phyloP scores from a whole-genome alignment of 805 yeast species.

The Jamesozyma hellenica region DNA sequence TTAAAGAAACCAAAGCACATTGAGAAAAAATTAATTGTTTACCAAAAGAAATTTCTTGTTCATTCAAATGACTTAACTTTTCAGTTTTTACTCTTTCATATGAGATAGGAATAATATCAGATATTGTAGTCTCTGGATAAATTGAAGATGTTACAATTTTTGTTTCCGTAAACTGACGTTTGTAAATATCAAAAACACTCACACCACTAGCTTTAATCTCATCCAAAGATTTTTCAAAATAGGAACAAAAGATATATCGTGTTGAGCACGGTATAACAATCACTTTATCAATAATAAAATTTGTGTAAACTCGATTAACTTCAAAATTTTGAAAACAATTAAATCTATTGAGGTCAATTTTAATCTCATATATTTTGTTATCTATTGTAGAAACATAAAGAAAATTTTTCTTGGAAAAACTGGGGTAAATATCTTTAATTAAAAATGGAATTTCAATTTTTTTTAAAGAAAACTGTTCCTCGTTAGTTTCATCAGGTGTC shows the following conservation, averaged over 20 bases:
- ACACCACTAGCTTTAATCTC: conserved; percentile 1
- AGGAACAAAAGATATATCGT: conserved; percentile 10
- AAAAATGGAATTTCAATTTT: background rate
- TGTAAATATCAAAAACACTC: conserved; percentile 11
- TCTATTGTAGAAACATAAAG: background rate
- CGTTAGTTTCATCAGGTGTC: background rate
- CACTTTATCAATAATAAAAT: conserved; percentile 8
- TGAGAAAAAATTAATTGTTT: conserved; percentile 28
- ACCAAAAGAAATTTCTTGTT: conserved; percentile 20
- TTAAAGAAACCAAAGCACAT: conserved; percentile 31
- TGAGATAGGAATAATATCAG: conserved; percentile 15
- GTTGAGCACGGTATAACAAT: conserved; percentile 10
- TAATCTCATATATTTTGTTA: background rate
- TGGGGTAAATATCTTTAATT: background rate
- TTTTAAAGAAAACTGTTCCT: background rate
- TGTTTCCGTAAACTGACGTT: conserved; percentile 3
- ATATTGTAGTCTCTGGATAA: conserved; percentile 15
- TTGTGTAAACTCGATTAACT: background rate
- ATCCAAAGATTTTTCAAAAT: conserved; percentile 2
- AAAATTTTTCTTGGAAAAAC: too few species aligned
- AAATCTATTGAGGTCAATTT: background rate
- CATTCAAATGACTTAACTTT: background rate
- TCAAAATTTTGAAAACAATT: too few species aligned
- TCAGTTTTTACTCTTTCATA: conserved; percentile 1
- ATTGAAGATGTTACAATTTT: conserved; percentile 8